These are phyloP conservation scores for Mucor circinelloides DNA, from an alignment of 371 early-diverging fungal species.

Conservation along the genomic window DNA sequence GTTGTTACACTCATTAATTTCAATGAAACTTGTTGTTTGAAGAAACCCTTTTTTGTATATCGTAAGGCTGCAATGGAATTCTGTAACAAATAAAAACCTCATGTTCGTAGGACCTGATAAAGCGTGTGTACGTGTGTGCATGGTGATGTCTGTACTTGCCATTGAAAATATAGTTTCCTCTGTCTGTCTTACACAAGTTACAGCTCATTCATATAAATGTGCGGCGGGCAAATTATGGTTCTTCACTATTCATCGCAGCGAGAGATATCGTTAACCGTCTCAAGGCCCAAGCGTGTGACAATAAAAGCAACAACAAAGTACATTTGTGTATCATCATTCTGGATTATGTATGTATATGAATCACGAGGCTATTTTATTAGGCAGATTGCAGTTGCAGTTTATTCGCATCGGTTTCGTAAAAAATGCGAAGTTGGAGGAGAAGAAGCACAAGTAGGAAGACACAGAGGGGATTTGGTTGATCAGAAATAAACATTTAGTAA, in stretches of 20 bases:
- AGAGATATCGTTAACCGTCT: too few relatives aligned
- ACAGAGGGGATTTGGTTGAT: too few relatives aligned
- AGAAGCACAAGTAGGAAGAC: too few relatives aligned
- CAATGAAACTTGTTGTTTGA: conserved; percentile 1
- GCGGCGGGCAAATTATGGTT: not conserved
- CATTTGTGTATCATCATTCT: not conserved
- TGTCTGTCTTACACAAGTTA: not conserved
- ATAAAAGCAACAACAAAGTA: not conserved
- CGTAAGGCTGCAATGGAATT: not conserved
- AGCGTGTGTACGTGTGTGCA: not conserved
- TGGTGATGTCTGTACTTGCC: not conserved
- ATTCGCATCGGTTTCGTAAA: too few relatives aligned
- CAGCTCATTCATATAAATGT: too few relatives aligned
- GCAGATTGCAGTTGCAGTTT: not conserved
- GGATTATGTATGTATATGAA: not conserved
- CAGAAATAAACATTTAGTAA: too few relatives aligned
- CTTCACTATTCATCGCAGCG: not conserved
- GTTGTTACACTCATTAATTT: conserved; percentile 3
- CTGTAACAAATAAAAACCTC: not conserved
- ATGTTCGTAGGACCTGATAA: not conserved
- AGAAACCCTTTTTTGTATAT: not conserved
- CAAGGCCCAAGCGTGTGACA: not conserved
- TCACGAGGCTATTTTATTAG: not conserved
- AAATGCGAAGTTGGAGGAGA: too few relatives aligned
- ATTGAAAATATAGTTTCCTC: not conserved